Percentiles rank a stretch among this genome's conserved stretches.
phyloP scores from a whole-genome alignment of 768 basidiomycete species.

The Lepiota brunneoincarnata region DNA sequence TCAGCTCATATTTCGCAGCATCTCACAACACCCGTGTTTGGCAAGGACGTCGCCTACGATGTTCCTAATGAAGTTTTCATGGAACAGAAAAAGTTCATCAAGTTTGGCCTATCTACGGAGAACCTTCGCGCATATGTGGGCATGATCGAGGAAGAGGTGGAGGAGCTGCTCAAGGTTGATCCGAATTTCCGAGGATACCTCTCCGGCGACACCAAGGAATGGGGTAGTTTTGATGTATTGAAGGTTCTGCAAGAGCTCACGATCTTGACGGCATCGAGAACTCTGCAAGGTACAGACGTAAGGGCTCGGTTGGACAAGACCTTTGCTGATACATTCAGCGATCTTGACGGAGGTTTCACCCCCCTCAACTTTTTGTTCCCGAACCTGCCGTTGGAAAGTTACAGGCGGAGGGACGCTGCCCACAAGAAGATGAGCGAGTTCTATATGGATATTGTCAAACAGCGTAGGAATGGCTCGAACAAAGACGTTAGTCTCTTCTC shows the following conservation, averaged over 20 bases:
- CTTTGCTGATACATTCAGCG: slow-evolving; percentile 82
- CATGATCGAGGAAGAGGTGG: slow-evolving; percentile 76
- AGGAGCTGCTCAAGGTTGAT: slow-evolving; percentile 69
- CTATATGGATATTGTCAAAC: slow-evolving; percentile 82
- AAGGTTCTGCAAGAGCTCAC: slow-evolving; percentile 83
- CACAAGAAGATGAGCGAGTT: slow-evolving; percentile 94
- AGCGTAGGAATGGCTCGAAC: slow-evolving; percentile 51
- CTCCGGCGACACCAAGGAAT: slow-evolving; percentile 65
- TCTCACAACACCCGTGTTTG: slow-evolving; percentile 92
- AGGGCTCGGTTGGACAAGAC: slow-evolving; percentile 73
- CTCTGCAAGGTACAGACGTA: slow-evolving; percentile 92
- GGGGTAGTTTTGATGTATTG: slow-evolving; percentile 76
- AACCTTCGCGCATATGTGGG: slow-evolving; percentile 84
- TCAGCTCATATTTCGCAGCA: slow-evolving; percentile 44
- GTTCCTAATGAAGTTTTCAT: slow-evolving; percentile 95
- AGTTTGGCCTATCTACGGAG: slow-evolving; percentile 90
- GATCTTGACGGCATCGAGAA: slow-evolving; percentile 90
- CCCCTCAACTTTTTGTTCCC: slow-evolving; percentile 96
- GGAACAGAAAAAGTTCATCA: slow-evolving; percentile 99
- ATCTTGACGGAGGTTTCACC: slow-evolving; percentile 94
- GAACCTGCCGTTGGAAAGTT: slow-evolving; percentile 86
- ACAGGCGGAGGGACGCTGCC: slow-evolving; percentile 83
- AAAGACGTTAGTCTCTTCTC: slow-evolving; percentile 32
- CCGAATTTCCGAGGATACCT: slow-evolving; percentile 60
- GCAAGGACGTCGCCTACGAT: slow-evolving; percentile 97